Base-by-base conservation (phyloP, 2,329 filamentous ascomycete genomes). In the Thermomyces lanuginosus region DNA sequence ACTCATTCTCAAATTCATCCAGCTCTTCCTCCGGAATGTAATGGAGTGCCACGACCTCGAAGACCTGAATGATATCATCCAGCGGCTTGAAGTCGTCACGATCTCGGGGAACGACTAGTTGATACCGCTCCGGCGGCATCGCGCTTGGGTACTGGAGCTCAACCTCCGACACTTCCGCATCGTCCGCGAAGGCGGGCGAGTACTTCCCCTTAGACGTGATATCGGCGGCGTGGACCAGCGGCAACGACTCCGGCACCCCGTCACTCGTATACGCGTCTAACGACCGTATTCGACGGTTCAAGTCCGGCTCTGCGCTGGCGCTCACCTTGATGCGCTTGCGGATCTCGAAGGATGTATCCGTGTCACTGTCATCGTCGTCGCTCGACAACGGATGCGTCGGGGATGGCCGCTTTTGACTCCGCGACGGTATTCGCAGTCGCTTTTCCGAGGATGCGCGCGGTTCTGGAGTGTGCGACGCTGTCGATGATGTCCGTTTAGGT, bases 61-160 rank as follows among this genome's bases (percentile, higher is more conserved):
- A 68, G 14, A 79, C 71, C 28, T 70, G 61, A 35, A 74, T 65
- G 39, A 82, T 82, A 34, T 81, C 77, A 37, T 76, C 67, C 16
- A 78, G 45, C 5, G 60, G 55, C 30, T 53, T 66, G 21, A 77
- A 76, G 42, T 84, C 74, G 37, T 83, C 78, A 38, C 75, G 76
- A 37, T 91, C 80, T 36, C 76, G 76, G 24, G 79, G 79, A 45
- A 70, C 71, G 15, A 86, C 75, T 6, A 89, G 66, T 41, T 84
- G 69, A 45, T 80, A 83, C 39, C 73, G 70, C 53, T 89, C 80
- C 28, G 67, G 66, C 26, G 64, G 63, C 30, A 71, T 67, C 35
- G 64, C 60, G 49, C 80, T 84, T 6, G 89, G 86, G 51, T 95
- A 95, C 49, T 89, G 79, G 39, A 95, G 57, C 44, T 74, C 61